Evolutionary conservation across 139 green algal species (phyloP), one percentile per base, ranked within the genome.

Genomic region (Marvania coccoides): DNA sequence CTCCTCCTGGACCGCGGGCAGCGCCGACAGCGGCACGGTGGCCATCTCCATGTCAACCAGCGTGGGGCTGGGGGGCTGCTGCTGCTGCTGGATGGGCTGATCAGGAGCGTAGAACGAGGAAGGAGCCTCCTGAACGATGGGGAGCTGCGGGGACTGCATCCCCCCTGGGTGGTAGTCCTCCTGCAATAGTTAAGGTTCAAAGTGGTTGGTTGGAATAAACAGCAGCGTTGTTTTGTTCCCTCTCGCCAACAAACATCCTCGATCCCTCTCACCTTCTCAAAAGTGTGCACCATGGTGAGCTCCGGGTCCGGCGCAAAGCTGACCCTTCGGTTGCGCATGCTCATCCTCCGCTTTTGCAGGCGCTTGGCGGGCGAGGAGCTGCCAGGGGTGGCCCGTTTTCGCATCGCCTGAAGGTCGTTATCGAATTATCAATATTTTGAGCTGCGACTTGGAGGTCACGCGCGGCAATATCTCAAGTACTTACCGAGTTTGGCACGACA

Each of bases 271-370:
- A 59, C 71, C 71, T 73, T 78, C 34, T 71, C 37, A 61, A 78
- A 78, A 26, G 60, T 42, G 35, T 73, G 71, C 3, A 78, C 31
- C 47, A 74, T 38, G 1, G 71, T 78, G 28, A 78, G 58, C 56
- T 77, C 71, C 4, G 56, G 54, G 65, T 73, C 65, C 19, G 71
- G 71, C 10, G 71, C 71, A 69, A 78, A 78, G 63, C 71, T 78
- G 36, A 78, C 71, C 26, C 71, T 42, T 6, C 63, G 31, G 26
- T 39, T 63, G 9, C 65, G 58, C 12, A 62, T 66, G 30, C 59
- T 78, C 64, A 29, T 61, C 58, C 55, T 70, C 58, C 30, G 54
- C 37, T 73, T 73, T n/a, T 47, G 37, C 29, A 58, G 48, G 14
- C 65, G 40, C 29, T 61, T 53, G 3, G 48, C 51, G 9, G 39